Evolutionary conservation across 2,329 filamentous ascomycete species (phyloP).

Genomic region (Hymenotorrendiella dingleyae): DNA sequence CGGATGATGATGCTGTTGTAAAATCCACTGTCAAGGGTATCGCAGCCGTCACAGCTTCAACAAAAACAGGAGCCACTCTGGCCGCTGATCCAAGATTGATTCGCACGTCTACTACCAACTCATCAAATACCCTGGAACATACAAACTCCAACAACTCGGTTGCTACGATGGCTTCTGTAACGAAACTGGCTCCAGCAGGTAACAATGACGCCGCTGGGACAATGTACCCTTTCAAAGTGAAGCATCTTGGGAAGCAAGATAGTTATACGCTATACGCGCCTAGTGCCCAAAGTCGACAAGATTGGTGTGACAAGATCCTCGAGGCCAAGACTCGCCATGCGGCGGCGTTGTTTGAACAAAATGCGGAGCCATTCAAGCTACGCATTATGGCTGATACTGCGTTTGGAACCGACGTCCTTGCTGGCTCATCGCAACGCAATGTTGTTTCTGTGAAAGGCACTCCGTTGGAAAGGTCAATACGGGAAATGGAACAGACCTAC

Average conservation of each 20-base stretch:
- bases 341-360: constrained; percentile 79
- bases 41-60: constrained; percentile 56
- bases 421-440: constrained; percentile 52
- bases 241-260: constrained; percentile 83
- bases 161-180: constrained; percentile 41
- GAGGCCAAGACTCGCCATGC: constrained; percentile 94
- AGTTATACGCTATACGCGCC: constrained; percentile 87
- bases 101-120: constrained; percentile 26
- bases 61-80: constrained; percentile 55
- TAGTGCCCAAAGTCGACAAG: constrained; percentile 65
- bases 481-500: constrained; percentile 77
- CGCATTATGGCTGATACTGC: constrained; percentile 88
- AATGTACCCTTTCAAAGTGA: constrained; percentile 91
- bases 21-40: constrained; percentile 57
- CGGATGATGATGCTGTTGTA: constrained; percentile 83
- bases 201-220: constrained; percentile 38
- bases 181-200: constrained; percentile 40
- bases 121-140: constrained; percentile 58
- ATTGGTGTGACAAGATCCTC: constrained; percentile 92
- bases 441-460: constrained; percentile 81
- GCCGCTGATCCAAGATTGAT: constrained; percentile 50
- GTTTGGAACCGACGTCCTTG: constrained; percentile 70
- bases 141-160: constrained; percentile 62
- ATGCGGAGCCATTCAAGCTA: constrained; percentile 90
- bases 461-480: constrained; percentile 83